Evolutionary conservation across 768 basidiomycete species (phyloP).

Genomic region (Hebeloma cylindrosporum): DNA sequence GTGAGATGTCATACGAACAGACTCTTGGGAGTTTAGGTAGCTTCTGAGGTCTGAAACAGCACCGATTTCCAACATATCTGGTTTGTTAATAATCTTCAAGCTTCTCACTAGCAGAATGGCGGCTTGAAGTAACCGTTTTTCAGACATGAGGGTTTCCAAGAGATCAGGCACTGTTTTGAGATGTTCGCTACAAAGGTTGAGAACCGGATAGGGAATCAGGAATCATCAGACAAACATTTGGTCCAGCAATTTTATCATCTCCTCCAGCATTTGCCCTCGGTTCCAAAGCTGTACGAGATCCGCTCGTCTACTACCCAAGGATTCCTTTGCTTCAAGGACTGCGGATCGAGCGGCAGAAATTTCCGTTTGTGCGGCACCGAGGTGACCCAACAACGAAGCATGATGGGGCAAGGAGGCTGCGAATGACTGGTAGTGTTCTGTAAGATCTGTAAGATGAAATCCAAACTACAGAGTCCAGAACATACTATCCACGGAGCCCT

Average conservation of each 20-base stretch:
- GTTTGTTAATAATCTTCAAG: constrained; percentile 86
- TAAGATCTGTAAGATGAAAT: not conserved
- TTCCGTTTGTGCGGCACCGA: constrained; percentile 73
- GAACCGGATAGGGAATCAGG: not conserved
- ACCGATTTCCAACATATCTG: constrained; percentile 95
- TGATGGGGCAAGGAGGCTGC: constrained; percentile 94
- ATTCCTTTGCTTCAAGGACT: constrained; percentile 78
- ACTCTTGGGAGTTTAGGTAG: constrained; percentile 86
- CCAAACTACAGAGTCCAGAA: constrained; percentile 20
- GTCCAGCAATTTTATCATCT: constrained; percentile 93
- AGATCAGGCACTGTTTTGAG: constrained; percentile 89
- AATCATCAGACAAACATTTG: constrained; percentile 60
- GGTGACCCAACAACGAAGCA: constrained; percentile 68
- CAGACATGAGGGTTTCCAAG: constrained; percentile 92
- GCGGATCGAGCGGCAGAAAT: constrained; percentile 66
- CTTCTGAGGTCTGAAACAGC: constrained; percentile 85
- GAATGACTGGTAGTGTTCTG: constrained; percentile 92
- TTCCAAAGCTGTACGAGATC: constrained; percentile 91
- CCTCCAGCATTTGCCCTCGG: constrained; percentile 86
- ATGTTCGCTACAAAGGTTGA: constrained; percentile 60
- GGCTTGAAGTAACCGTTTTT: constrained; percentile 90
- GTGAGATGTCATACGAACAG: constrained; percentile 42
- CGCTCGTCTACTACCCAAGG: constrained; percentile 75
- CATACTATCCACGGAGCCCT: constrained; percentile 87
- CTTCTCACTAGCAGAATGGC: constrained; percentile 83